Evolutionary conservation across 345 rosid species (phyloP).

Genomic region (Eucalyptus curtisii): DNA sequence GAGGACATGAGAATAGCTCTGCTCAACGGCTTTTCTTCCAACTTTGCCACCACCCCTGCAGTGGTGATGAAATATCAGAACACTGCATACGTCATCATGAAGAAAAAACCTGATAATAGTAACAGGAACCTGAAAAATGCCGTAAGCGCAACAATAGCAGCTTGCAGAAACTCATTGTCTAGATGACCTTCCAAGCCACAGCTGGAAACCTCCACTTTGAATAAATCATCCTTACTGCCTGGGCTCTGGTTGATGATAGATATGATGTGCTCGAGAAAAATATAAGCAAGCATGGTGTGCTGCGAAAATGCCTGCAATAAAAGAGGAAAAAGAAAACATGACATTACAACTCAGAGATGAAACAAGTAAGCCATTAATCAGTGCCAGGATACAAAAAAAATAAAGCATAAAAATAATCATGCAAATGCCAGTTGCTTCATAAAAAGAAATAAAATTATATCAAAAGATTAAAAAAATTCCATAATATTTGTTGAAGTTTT

Average conservation of each 20-base stretch:
- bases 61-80: slow-evolving; percentile 5
- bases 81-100: not conserved
- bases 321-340: not conserved
- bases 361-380: not conserved
- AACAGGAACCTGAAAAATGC: slow-evolving; percentile 72
- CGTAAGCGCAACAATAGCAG: slow-evolving; percentile 81
- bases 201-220: slow-evolving; percentile 47
- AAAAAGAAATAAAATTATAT: not conserved
- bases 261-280: slow-evolving; percentile 76
- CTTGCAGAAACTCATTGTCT: slow-evolving; percentile 61
- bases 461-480: not conserved
- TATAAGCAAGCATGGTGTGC: slow-evolving; percentile 57
- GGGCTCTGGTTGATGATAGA: slow-evolving; percentile 56
- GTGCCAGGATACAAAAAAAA: not conserved
- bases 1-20: slow-evolving; percentile 78
- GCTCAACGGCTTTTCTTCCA: slow-evolving; percentile 89
- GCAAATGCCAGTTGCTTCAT: not conserved
- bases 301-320: slow-evolving; percentile 70
- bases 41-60: slow-evolving; percentile 93
- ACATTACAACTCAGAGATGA: not conserved
- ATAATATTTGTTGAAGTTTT: not conserved
- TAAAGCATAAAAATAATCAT: not conserved
- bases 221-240: slow-evolving; percentile 34
- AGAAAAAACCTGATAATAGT: not conserved
- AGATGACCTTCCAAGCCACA: slow-evolving; percentile 33